Evolutionary conservation across 2,329 filamentous ascomycete genomes (phyloP).

Genomic region (Ceratocystiopsis sp.): DNA sequence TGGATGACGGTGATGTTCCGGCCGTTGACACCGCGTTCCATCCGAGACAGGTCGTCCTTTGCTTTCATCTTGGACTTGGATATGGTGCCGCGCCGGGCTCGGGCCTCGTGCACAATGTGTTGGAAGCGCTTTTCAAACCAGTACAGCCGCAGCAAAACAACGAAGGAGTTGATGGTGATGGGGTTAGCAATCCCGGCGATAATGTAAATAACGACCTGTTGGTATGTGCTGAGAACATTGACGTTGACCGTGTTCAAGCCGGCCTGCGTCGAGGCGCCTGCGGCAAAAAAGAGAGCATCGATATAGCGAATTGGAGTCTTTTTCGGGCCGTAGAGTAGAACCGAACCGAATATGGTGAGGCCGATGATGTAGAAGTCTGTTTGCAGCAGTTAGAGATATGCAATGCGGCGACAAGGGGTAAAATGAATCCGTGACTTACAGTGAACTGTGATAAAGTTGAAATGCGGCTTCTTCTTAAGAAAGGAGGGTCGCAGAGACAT

Average conservation of each 20-base stretch:
- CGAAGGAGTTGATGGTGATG: conserved; percentile 66
- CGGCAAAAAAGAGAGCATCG: conserved; percentile 78
- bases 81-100: conserved; percentile 45
- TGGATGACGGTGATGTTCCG: conserved; percentile 51
- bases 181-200: conserved; percentile 62
- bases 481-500: conserved; percentile 38
- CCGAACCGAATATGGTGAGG: conserved; percentile 54
- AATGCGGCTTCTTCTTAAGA: conserved; percentile 43
- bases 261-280: conserved; percentile 76
- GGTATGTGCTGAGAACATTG: conserved; percentile 51
- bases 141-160: conserved; percentile 85
- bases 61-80: conserved; percentile 40
- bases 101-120: conserved; percentile 58
- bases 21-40: conserved; percentile 47
- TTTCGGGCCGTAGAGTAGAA: conserved; percentile 51
- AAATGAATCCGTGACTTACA: conserved; percentile 34
- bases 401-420: background rate
- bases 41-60: conserved; percentile 25
- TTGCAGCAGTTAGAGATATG: background rate
- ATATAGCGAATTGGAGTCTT: conserved; percentile 53
- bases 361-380: conserved; percentile 52
- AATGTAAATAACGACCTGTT: conserved; percentile 57
- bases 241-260: conserved; percentile 70
- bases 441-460: conserved; percentile 70
- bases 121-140: conserved; percentile 98